Conservation (phyloP, 83 land plant species). For the Thuja plicata region DNA sequence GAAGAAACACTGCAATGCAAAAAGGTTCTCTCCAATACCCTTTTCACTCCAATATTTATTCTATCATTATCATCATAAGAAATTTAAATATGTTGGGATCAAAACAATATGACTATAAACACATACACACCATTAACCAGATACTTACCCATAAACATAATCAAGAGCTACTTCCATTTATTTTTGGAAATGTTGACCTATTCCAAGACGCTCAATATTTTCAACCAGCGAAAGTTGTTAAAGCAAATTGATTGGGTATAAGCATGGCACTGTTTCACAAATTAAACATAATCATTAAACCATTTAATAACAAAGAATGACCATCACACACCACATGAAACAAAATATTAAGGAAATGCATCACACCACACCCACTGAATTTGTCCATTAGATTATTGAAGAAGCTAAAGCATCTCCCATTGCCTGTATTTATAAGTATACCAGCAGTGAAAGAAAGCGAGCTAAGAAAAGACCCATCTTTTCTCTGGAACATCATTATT, state of each 20-base stretch:
- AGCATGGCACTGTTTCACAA: neutral
- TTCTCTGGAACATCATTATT: neutral
- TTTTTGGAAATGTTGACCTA: neutral
- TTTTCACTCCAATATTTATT: neutral
- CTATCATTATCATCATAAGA: neutral
- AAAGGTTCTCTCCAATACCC: neutral
- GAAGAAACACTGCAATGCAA: too few relatives aligned
- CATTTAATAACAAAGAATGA: neutral
- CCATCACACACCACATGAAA: neutral
- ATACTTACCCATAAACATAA: neutral
- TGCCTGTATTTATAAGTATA: neutral
- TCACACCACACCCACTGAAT: neutral
- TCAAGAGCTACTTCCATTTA: neutral
- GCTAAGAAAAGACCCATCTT: neutral
- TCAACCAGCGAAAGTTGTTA: neutral
- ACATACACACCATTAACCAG: too few relatives aligned
- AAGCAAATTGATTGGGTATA: neutral
- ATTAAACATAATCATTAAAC: neutral
- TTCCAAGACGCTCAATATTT: neutral
- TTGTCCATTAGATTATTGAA: neutral
- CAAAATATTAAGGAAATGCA: too few relatives aligned
- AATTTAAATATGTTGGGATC: too few relatives aligned
- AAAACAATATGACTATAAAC: too few relatives aligned
- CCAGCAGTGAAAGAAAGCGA: neutral
- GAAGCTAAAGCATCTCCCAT: neutral